phyloP scores from a whole-genome alignment of 2,329 filamentous ascomycete genomes.

The Paecilomyces variotii region DNA sequence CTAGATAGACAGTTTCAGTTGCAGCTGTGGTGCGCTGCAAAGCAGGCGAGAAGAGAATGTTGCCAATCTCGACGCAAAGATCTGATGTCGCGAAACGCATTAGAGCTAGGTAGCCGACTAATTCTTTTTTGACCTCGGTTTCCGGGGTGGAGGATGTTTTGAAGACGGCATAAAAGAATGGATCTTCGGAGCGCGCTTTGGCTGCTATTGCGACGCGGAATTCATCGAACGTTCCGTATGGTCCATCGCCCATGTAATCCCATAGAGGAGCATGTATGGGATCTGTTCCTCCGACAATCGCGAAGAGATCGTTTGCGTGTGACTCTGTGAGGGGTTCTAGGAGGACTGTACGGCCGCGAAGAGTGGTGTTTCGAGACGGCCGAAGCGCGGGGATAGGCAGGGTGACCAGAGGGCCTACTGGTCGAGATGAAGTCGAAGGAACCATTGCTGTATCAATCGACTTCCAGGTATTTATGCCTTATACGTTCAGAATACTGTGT shows the following conservation, averaged over 20 bases:
- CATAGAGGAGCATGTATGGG: slow-evolving; percentile 23
- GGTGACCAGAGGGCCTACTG: slow-evolving; percentile 3
- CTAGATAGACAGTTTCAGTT: slow-evolving; percentile 51
- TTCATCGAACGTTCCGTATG: slow-evolving; percentile 21
- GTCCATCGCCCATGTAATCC: slow-evolving; percentile 35
- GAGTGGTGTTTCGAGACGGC: slow-evolving; percentile 3
- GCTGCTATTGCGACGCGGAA: slow-evolving; percentile 21
- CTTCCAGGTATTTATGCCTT: no score
- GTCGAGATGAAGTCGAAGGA: background rate
- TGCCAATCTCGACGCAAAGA: slow-evolving; percentile 49
- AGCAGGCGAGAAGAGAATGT: slow-evolving; percentile 42
- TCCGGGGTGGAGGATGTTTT: background rate
- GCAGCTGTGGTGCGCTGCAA: slow-evolving; percentile 48
- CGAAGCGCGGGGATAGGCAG: slow-evolving; percentile 3
- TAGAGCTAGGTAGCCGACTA: slow-evolving; percentile 32
- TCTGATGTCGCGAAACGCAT: slow-evolving; percentile 43
- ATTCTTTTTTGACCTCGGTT: slow-evolving; percentile 14
- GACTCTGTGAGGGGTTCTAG: slow-evolving; percentile 18
- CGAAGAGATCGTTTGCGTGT: slow-evolving; percentile 25
- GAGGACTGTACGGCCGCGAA: slow-evolving; percentile 18
- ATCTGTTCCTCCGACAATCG: slow-evolving; percentile 16
- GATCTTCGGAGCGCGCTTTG: slow-evolving; percentile 23
- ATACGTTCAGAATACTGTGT: no score
- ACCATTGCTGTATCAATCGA: background rate
- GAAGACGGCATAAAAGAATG: slow-evolving; percentile 40